Conservation (phyloP, 805 yeast genomes). For the Suhomyces faveliae region DNA sequence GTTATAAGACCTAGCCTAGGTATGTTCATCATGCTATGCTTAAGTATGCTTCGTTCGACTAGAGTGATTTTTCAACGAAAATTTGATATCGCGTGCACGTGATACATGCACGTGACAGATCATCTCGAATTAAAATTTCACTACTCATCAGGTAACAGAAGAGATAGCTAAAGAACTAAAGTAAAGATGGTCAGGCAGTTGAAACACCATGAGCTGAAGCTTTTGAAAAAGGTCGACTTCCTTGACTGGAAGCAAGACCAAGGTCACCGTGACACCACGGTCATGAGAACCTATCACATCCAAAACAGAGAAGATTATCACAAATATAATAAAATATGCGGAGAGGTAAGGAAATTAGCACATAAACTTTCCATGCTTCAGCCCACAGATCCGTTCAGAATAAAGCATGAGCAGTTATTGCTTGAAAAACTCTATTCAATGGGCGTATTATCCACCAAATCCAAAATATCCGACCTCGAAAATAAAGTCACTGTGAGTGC, state of each 20-base stretch:
- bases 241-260: slow-evolving; percentile 97
- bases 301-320: slow-evolving; percentile 96
- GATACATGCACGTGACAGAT: not conserved
- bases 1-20: not conserved
- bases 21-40: not conserved
- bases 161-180: slow-evolving; percentile 8
- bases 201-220: slow-evolving; percentile 93
- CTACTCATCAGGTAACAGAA: not conserved
- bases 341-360: slow-evolving; percentile 84
- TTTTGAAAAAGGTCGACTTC: slow-evolving; percentile 92
- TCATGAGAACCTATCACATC: slow-evolving; percentile 90
- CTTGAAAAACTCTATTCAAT: slow-evolving; percentile 83
- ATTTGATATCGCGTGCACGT: slow-evolving; percentile 1
- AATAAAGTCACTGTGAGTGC: slow-evolving; percentile 91
- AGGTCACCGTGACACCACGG: slow-evolving; percentile 94
- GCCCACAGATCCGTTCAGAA: slow-evolving; percentile 82
- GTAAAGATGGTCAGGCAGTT: slow-evolving; percentile 72
- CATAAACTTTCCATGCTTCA: slow-evolving; percentile 80
- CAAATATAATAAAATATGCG: slow-evolving; percentile 90
- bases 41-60: not conserved
- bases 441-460: slow-evolving; percentile 86
- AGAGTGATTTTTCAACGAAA: slow-evolving; percentile 1
- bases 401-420: slow-evolving; percentile 83
- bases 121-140: slow-evolving; percentile 6
- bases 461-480: slow-evolving; percentile 89